Evolutionary conservation across 2,329 filamentous ascomycete genomes (phyloP).

Genomic region (Cryoendolithus antarcticus): DNA sequence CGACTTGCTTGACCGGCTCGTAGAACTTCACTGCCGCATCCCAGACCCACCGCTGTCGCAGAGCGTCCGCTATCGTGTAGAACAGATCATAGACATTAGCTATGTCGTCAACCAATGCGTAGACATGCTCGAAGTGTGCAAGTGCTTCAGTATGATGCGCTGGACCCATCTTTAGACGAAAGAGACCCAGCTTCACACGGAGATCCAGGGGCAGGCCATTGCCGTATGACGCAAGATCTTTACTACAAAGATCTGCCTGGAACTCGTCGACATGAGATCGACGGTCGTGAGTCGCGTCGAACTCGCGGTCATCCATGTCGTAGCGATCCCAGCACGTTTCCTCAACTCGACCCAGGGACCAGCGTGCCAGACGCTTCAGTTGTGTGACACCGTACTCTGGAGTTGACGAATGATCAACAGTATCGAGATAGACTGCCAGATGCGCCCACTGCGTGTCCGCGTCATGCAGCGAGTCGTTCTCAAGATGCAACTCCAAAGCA

Average conservation of each 20-base stretch:
- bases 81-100: conserved; percentile 68
- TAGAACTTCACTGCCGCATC: conserved; percentile 49
- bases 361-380: conserved; percentile 62
- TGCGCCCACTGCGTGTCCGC: conserved; percentile 59
- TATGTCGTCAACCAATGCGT: conserved; percentile 53
- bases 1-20: conserved; percentile 32
- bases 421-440: conserved; percentile 71
- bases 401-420: conserved; percentile 54
- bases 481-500: conserved; percentile 38
- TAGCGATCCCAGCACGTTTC: conserved; percentile 67
- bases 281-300: conserved; percentile 63
- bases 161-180: conserved; percentile 52
- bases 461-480: conserved; percentile 22
- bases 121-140: conserved; percentile 40
- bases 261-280: conserved; percentile 52
- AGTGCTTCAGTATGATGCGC: conserved; percentile 53
- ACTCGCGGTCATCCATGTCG: conserved; percentile 61
- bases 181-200: conserved; percentile 70
- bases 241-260: conserved; percentile 21
- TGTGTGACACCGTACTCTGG: conserved; percentile 55
- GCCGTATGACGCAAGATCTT: conserved; percentile 46
- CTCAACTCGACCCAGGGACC: conserved; percentile 62
- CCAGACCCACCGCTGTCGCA: conserved; percentile 39
- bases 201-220: conserved; percentile 66
- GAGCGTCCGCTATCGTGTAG: conserved; percentile 52